A percentile compares a stretch with the other conserved stretches of the same genome.
Conservation (phyloP, 495 filamentous ascomycete genomes). For the Xylaria sp. region DNA sequence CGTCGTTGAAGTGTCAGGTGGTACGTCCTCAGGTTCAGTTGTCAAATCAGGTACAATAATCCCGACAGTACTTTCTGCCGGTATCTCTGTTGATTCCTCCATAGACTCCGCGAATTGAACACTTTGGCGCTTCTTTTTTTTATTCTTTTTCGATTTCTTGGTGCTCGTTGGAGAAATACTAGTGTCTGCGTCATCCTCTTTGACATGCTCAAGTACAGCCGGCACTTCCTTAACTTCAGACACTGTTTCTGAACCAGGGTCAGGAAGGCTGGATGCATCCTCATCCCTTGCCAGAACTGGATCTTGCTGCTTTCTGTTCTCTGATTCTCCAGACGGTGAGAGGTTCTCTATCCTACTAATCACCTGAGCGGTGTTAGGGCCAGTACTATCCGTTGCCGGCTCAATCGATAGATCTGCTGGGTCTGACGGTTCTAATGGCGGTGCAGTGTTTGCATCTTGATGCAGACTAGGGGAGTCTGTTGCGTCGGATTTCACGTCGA, state of each 20-base stretch:
- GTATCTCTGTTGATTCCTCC: conserved; percentile 31
- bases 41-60: conserved; percentile 20
- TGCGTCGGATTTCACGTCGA: conserved; percentile 18
- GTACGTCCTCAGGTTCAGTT: conserved; percentile 25
- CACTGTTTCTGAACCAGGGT: conserved; percentile 23
- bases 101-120: conserved; percentile 33
- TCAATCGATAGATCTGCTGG: conserved; percentile 18
- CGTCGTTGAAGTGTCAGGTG: conserved; percentile 18
- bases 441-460: conserved; percentile 17
- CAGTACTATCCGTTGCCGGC: conserved; percentile 4
- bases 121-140: conserved; percentile 41
- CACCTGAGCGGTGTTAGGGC: conserved; percentile 8
- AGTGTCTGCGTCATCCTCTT: conserved; percentile 23
- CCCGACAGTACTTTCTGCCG: conserved; percentile 16
- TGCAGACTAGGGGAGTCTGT: conserved; percentile 11
- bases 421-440: not conserved
- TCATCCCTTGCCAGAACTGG: conserved; percentile 9
- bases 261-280: conserved; percentile 14
- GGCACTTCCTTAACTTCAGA: conserved; percentile 19
- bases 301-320: conserved; percentile 8
- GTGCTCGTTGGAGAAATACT: conserved; percentile 14
- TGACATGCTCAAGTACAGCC: conserved; percentile 20
- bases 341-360: conserved; percentile 10
- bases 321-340: conserved; percentile 5
- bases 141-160: conserved; percentile 38